Evolutionary conservation across 805 yeast species (phyloP).

Genomic region (Saturnispora ahearnii): DNA sequence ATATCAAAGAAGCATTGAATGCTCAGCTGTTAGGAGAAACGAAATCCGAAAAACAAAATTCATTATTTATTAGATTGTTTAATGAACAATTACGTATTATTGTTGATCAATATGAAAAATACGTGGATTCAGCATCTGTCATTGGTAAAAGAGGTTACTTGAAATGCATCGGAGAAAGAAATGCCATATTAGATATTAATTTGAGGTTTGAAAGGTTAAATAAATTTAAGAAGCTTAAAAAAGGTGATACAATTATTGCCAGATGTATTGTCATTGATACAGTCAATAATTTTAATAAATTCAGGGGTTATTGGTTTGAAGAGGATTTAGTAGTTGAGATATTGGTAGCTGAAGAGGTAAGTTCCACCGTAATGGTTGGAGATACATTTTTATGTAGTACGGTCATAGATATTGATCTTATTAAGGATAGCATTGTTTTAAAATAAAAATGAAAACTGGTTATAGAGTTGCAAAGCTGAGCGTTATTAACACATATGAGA

Average conservation of each 20-base stretch:
- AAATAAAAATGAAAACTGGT: neutral
- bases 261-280: slow-evolving; percentile 38
- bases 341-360: slow-evolving; percentile 7
- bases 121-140: neutral
- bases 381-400: slow-evolving; percentile 37
- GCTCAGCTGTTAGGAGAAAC: no score
- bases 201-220: slow-evolving; percentile 13
- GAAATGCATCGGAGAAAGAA: slow-evolving; percentile 10
- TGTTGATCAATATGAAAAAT: neutral
- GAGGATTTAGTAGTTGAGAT: slow-evolving; percentile 40
- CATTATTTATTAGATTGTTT: neutral
- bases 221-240: slow-evolving; percentile 13
- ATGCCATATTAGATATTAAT: slow-evolving; percentile 22
- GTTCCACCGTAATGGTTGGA: slow-evolving; percentile 28
- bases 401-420: slow-evolving; percentile 35
- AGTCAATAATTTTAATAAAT: slow-evolving; percentile 22
- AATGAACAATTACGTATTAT: neutral
- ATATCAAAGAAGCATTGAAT: no score
- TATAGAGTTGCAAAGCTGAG: neutral
- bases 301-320: slow-evolving; percentile 41
- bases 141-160: neutral
- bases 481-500: neutral
- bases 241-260: slow-evolving; percentile 1
- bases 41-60: neutral
- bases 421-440: slow-evolving; percentile 9